Conservation (phyloP, 169 alveolate genomes). For the Neospora caninum region DNA sequence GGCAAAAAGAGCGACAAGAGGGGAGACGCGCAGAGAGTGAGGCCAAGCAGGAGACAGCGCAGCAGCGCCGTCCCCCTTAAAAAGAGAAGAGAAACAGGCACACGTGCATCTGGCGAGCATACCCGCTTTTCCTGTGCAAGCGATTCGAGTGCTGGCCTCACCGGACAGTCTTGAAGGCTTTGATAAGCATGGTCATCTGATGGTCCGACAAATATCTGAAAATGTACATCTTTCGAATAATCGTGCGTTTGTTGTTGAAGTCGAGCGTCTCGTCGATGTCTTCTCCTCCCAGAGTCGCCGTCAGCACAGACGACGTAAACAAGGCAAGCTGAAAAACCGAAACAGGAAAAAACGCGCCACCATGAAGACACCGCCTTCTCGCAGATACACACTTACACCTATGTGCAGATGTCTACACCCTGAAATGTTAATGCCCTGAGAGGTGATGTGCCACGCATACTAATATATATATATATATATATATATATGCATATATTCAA, state of each 20-base stretch:
- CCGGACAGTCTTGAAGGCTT: conserved; percentile 81
- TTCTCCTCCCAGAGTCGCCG: conserved; percentile 81
- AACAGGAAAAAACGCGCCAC: neutral
- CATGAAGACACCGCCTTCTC: conserved; percentile 18
- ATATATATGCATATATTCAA: neutral
- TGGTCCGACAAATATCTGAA: conserved; percentile 85
- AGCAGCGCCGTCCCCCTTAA: no score
- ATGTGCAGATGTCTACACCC: neutral
- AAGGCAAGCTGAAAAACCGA: conserved; percentile 80
- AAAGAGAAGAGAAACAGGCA: no score
- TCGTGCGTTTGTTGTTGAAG: conserved; percentile 81
- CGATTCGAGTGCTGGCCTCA: neutral
- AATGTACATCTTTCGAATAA: conserved; percentile 84
- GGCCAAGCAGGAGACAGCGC: no score
- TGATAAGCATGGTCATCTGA: conserved; percentile 83
- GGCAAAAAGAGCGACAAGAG: no score
- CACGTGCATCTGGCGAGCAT: no score
- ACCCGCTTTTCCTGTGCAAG: no score
- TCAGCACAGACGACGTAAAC: conserved; percentile 82
- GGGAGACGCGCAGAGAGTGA: no score
- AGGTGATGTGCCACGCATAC: neutral
- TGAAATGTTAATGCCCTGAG: neutral
- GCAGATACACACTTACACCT: neutral
- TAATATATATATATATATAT: neutral
- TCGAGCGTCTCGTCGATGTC: conserved; percentile 84